A percentile compares a stretch with the other conserved stretches of the same genome.
These are phyloP conservation scores for Capsicum pubescens DNA, from an alignment of 257 asterid genomes.

Conservation along the genomic window DNA sequence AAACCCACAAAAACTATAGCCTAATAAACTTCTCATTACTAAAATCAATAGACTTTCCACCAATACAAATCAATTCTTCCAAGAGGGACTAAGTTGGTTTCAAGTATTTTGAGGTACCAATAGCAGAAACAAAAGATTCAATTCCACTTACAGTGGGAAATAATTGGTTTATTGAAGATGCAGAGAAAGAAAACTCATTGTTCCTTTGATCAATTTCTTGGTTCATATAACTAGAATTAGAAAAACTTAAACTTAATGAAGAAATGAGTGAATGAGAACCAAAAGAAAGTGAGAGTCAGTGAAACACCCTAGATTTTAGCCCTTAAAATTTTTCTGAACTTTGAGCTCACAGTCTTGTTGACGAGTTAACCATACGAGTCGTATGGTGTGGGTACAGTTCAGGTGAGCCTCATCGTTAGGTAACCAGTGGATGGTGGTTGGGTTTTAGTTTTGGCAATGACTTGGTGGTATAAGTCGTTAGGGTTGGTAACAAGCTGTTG, in stretches of 20 bases:
- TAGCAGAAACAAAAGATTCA: constrained; percentile 44
- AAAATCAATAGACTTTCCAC: constrained; percentile 47
- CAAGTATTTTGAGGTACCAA: constrained; percentile 65
- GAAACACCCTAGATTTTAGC: too few species aligned
- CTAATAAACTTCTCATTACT: constrained; percentile 50
- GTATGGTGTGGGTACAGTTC: too few species aligned
- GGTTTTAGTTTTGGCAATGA: too few species aligned
- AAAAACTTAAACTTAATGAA: too few species aligned
- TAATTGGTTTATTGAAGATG: constrained; percentile 38
- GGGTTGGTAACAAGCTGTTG: too few species aligned
- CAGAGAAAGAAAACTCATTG: constrained; percentile 33
- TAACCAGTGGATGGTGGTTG: too few species aligned
- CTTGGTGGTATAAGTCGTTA: too few species aligned
- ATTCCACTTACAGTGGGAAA: constrained; percentile 46
- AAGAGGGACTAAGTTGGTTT: constrained; percentile 73
- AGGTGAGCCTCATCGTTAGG: too few species aligned
- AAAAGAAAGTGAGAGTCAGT: constrained; percentile 79
- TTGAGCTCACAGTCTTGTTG: too few species aligned
- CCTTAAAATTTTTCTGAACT: too few species aligned
- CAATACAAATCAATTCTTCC: constrained; percentile 71
- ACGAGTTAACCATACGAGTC: too few species aligned
- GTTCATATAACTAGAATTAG: constrained; percentile 29
- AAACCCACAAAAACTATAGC: too few species aligned
- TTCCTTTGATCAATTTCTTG: constrained; percentile 6
- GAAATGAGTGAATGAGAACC: constrained; percentile 46